These are phyloP conservation scores for Eremomyces bilateralis DNA, from an alignment of 495 filamentous ascomycete genomes.

Conservation along the genomic window DNA sequence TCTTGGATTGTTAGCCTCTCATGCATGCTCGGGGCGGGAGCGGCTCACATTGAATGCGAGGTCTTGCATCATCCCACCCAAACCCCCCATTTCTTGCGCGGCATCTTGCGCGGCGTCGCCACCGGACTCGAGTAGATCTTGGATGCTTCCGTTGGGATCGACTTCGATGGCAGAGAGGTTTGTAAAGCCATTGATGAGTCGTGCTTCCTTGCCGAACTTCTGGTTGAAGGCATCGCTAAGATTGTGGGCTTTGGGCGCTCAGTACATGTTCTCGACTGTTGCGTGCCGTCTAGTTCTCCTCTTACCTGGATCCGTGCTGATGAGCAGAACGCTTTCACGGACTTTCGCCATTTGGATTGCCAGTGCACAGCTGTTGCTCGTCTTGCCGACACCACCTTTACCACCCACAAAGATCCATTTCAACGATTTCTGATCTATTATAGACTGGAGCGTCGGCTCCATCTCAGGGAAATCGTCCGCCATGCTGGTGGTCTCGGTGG, in stretches of 20 bases:
- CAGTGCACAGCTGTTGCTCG: slow-evolving; percentile 91
- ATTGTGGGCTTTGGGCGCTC: too few relatives aligned
- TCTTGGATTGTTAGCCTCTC: slow-evolving; percentile 29
- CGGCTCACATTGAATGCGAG: slow-evolving; percentile 42
- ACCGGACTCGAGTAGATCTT: slow-evolving; percentile 70
- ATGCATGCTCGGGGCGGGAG: not conserved
- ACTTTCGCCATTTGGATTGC: slow-evolving; percentile 96
- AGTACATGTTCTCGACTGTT: too few relatives aligned
- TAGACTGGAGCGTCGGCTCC: slow-evolving; percentile 82
- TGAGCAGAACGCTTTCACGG: slow-evolving; percentile 85
- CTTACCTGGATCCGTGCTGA: slow-evolving; percentile 95
- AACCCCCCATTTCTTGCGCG: slow-evolving; percentile 36
- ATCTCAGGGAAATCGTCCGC: too few relatives aligned
- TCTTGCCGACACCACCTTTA: slow-evolving; percentile 99
- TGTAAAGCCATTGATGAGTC: slow-evolving; percentile 71
- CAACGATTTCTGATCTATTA: slow-evolving; percentile 80
- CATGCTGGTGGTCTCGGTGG: too few relatives aligned
- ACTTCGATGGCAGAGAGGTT: slow-evolving; percentile 99
- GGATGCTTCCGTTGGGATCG: slow-evolving; percentile 93
- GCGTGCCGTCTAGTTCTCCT: too few relatives aligned
- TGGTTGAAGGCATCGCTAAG: slow-evolving; percentile 94
- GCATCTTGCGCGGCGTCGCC: slow-evolving; percentile 51
- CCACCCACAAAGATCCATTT: slow-evolving; percentile 99
- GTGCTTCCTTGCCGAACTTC: slow-evolving; percentile 97
- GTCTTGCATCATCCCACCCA: slow-evolving; percentile 52